Conservation (phyloP, 768 basidiomycete genomes). For the Termitomyces sp. region DNA sequence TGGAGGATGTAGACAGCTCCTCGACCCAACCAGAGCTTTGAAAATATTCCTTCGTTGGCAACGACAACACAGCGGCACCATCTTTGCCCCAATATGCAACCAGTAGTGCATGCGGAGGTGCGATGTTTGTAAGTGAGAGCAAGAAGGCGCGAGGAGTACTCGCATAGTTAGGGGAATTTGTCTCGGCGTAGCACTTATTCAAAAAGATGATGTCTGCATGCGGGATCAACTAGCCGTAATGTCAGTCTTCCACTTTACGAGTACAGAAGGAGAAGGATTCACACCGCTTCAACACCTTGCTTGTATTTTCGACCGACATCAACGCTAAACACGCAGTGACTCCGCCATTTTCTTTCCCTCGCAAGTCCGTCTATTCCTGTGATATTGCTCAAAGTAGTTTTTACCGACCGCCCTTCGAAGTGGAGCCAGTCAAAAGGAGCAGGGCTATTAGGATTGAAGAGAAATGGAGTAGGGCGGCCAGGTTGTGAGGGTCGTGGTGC, state of each 20-base stretch:
- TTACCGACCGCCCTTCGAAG: conserved; percentile 77
- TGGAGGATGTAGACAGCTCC: conserved; percentile 28
- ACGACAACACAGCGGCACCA: conserved; percentile 74
- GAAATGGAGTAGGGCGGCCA: conserved; percentile 24
- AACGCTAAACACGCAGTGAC: conserved; percentile 76
- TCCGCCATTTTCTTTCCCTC: conserved; percentile 78
- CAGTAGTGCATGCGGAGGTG: conserved; percentile 72
- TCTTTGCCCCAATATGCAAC: conserved; percentile 78
- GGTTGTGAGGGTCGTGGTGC: conserved; percentile 28
- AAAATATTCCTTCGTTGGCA: conserved; percentile 83
- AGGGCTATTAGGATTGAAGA: conserved; percentile 49
- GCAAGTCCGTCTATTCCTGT: conserved; percentile 78
- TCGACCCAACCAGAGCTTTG: conserved; percentile 82
- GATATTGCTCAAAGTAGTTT: conserved; percentile 75
- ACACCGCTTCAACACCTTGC: conserved; percentile 76
- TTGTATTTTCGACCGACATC: conserved; percentile 71
- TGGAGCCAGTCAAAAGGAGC: conserved; percentile 87
- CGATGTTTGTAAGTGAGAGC: conserved; percentile 63
- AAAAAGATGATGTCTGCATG: conserved; percentile 83
- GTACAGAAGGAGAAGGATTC: conserved; percentile 22
- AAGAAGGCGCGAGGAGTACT: conserved; percentile 72
- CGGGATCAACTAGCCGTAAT: conserved; percentile 58
- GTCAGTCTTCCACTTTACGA: conserved; percentile 5
- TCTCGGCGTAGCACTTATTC: conserved; percentile 65
- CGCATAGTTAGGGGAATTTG: conserved; percentile 53